Percentiles rank a stretch among this genome's conserved stretches.
Evolutionary conservation across 306 rosid species (phyloP).

Genomic region (Pyrus pyrifolia): DNA sequence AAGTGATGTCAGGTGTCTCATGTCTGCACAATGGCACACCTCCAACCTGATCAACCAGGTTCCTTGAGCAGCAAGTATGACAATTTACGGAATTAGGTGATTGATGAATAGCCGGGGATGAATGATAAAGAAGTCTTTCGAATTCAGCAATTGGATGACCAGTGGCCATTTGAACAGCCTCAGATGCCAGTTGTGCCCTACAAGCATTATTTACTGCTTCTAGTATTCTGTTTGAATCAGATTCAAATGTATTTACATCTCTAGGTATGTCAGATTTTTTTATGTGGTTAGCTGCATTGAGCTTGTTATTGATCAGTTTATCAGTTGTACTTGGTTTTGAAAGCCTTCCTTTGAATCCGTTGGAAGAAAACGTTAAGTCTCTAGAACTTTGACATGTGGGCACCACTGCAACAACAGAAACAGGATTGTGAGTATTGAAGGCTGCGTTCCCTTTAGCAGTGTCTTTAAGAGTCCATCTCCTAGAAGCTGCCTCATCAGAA

Average conservation of each 20-base stretch:
- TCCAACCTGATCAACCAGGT: conserved; percentile 28
- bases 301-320: conserved; percentile 15
- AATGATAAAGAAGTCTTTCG: conserved; percentile 56
- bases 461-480: conserved; percentile 22
- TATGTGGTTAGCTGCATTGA: conserved; percentile 21
- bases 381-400: conserved; percentile 14
- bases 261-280: conserved; percentile 12
- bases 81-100: conserved; percentile 27
- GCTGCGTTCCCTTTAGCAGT: conserved; percentile 20
- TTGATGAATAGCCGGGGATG: conserved; percentile 53
- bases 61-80: conserved; percentile 32
- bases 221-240: conserved; percentile 32
- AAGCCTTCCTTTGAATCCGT: conserved; percentile 17
- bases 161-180: conserved; percentile 41
- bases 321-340: conserved; percentile 15
- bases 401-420: conserved; percentile 17
- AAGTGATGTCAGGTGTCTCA: conserved; percentile 45
- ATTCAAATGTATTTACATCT: conserved; percentile 24
- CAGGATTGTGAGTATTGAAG: conserved; percentile 28
- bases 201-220: conserved; percentile 45
- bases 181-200: conserved; percentile 54
- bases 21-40: conserved; percentile 44
- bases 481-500: conserved; percentile 30
- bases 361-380: conserved; percentile 11
- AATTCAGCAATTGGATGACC: conserved; percentile 67